Evolutionary conservation across 2,329 filamentous ascomycete species (phyloP), one percentile per base, ranked within the genome.

Genomic region (Fusarium penzigii): DNA sequence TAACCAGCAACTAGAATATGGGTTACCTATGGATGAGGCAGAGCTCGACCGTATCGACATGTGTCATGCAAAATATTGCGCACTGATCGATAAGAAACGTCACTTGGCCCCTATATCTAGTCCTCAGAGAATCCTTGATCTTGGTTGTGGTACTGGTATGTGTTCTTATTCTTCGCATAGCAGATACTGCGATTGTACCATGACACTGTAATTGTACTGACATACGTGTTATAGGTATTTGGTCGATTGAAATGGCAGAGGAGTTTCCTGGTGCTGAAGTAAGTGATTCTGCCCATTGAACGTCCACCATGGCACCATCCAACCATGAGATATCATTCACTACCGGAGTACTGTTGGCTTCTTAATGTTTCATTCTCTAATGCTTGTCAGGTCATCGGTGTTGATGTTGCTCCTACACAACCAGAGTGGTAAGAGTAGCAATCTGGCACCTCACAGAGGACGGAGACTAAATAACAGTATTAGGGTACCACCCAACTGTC

Each of bases 1-100:
- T 29, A 34, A 7, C 6, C 13, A 2, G 2, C 16, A 14, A 39
- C 25, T 9, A 73, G 70, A 74, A 51, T 73, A 74, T 54, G 69
- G 70, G 5, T 56, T 75, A 14, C 73, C 72, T 8, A 75, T 74
- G 64, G 73, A 75, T 41, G 70, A 74, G 42, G 56, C 57, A 7
- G 73, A 75, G 50, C 62, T 75, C 17, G 72, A 75, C 46, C 66
- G 73, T 12, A 72, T 75, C n/a, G 71, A 75, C 51, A 65, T 75
- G 62, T 68, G 66, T 12, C 73, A 75, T 53, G 62, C 64, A 10
- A 71, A 72, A 49, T 72, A 72, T 54, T 65, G 57, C 20, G 65
- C 64, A 2, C 36, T 68, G 3, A 61, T 68, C 29, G 61, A 58
- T 12, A 70, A 65, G 44, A 61, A 57, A 1, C 56, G 56, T 1